A percentile compares a stretch with the other conserved stretches of the same genome.
Evolutionary conservation across 352 stramenopile genomes (phyloP).

Genomic region (Phytophthora megakarya): DNA sequence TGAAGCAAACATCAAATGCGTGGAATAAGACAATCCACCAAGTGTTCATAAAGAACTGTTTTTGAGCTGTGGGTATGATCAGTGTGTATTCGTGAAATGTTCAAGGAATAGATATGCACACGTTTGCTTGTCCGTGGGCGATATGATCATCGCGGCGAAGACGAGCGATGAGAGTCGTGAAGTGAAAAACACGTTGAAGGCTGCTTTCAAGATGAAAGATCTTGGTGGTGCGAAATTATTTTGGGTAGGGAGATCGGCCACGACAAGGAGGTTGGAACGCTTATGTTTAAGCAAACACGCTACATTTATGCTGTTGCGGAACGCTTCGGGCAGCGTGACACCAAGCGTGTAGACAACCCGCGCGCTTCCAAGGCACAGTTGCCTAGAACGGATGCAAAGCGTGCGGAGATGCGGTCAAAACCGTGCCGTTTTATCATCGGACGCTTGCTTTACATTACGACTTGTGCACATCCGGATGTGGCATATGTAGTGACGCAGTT

Average conservation of each 20-base stretch:
- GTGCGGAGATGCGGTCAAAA: no score
- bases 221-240: constrained; percentile 13
- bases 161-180: background rate
- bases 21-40: constrained; percentile 32
- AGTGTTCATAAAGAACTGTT: constrained; percentile 23
- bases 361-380: background rate
- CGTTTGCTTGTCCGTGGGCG: background rate
- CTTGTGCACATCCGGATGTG: no score
- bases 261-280: background rate
- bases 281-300: background rate
- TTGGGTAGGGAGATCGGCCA: constrained; percentile 22
- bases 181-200: constrained; percentile 15
- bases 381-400: no score
- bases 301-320: constrained; percentile 6
- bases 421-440: no score
- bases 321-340: background rate
- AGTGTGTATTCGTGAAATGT: constrained; percentile 35
- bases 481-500: background rate
- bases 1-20: constrained; percentile 25
- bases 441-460: no score
- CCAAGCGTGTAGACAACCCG: background rate
- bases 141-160: constrained; percentile 28
- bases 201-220: constrained; percentile 22
- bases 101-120: constrained; percentile 15
- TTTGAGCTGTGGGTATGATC: constrained; percentile 13